Evolutionary conservation across 73 alveolate genomes (phyloP).

Genomic region (Paramecium caudatum): DNA sequence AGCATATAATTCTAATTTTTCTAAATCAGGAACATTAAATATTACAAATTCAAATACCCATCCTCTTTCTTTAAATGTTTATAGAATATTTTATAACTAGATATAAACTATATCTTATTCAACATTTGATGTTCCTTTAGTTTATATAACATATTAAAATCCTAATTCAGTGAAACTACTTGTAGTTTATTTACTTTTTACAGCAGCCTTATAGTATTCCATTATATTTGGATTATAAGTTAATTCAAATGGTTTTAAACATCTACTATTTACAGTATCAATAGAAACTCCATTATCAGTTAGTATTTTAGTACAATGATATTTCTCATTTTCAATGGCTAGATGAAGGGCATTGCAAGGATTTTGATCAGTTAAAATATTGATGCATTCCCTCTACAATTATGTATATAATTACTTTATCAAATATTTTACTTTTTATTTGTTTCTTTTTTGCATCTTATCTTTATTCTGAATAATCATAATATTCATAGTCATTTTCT

Average conservation of each 20-base stretch:
- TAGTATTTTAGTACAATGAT: constrained; percentile 18
- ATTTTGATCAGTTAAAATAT: constrained; percentile 13
- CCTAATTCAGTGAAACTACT: constrained; percentile 49
- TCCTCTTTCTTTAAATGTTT: constrained; percentile 43
- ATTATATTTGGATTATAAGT: background rate
- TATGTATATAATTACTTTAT: background rate
- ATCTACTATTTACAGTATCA: constrained; percentile 8
- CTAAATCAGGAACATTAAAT: constrained; percentile 33
- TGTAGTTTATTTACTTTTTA: background rate
- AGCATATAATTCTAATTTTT: background rate
- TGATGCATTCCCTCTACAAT: background rate
- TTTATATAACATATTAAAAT: constrained; percentile 38
- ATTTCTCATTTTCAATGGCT: constrained; percentile 55
- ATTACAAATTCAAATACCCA: constrained; percentile 47
- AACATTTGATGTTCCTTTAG: constrained; percentile 16
- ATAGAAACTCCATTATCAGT: constrained; percentile 34
- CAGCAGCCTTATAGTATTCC: background rate
- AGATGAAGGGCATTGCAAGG: constrained; percentile 50
- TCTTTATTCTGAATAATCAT: background rate
- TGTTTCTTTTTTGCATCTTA: background rate
- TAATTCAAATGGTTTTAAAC: constrained; percentile 39
- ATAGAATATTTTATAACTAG: constrained; percentile 2
- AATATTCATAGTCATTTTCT: constrained; percentile 24
- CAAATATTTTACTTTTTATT: constrained; percentile 3
- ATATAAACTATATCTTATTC: constrained; percentile 41